Conservation (phyloP, 108 stramenopile species). For the Pseudonitzschia multistriata region DNA sequence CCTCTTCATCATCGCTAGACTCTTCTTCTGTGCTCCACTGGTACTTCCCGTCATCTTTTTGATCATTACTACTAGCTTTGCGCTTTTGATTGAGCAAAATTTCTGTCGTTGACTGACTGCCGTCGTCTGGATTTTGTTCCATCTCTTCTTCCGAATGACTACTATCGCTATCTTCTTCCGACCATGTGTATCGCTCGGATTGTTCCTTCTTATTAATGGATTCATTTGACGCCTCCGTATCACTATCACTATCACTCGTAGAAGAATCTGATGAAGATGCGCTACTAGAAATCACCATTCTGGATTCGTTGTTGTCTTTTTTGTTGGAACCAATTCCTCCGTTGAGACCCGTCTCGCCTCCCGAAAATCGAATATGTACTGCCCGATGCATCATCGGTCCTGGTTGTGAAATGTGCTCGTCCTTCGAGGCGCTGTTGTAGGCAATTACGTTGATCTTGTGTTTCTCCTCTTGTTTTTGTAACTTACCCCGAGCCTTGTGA, state of each 20-base stretch:
- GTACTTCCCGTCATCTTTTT: slow-evolving; percentile 18
- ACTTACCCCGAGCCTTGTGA: slow-evolving; percentile 15
- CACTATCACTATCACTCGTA: slow-evolving; percentile 22
- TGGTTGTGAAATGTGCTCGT: not conserved
- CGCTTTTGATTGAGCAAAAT: not conserved
- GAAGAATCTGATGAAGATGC: slow-evolving; percentile 8
- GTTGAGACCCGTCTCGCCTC: slow-evolving; percentile 8
- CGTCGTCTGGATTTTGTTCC: not conserved
- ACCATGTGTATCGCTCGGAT: slow-evolving; percentile 23
- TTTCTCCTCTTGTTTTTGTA: slow-evolving; percentile 22
- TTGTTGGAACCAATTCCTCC: not conserved
- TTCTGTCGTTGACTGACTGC: not conserved
- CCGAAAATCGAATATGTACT: slow-evolving; percentile 58
- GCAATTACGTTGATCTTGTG: not conserved
- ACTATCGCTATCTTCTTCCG: slow-evolving; percentile 22
- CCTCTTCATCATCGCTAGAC: slow-evolving; percentile 23
- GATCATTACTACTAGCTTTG: not conserved
- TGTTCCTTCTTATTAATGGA: not conserved
- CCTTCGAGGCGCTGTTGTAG: not conserved
- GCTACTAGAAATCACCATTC: slow-evolving; percentile 3
- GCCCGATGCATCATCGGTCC: slow-evolving; percentile 46
- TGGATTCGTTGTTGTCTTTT: slow-evolving; percentile 11
- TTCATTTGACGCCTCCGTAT: not conserved
- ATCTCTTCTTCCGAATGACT: not conserved
- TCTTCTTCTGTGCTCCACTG: slow-evolving; percentile 37